phyloP scores from a whole-genome alignment of 148 eudicot genomes.

The Chenopodium formosanum region DNA sequence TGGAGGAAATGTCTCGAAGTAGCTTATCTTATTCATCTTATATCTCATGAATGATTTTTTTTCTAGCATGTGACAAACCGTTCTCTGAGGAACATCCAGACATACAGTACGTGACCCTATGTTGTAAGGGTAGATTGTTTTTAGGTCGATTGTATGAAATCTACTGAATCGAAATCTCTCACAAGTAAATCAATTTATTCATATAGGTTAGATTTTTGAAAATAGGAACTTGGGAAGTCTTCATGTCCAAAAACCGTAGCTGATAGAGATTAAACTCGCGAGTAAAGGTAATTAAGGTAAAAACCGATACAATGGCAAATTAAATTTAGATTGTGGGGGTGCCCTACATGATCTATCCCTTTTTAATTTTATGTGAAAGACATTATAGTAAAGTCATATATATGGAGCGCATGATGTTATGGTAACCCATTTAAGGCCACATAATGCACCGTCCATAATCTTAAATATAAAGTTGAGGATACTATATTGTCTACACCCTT shows the following conservation, averaged over 20 bases:
- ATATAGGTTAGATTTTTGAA: too few species aligned
- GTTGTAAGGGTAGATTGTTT: not conserved
- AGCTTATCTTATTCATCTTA: constrained; percentile 21
- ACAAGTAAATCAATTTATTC: too few species aligned
- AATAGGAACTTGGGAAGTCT: too few species aligned
- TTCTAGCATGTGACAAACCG: constrained; percentile 34
- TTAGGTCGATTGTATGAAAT: too few species aligned
- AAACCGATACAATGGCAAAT: too few species aligned
- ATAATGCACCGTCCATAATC: constrained; percentile 52
- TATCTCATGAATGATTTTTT: not conserved
- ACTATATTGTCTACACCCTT: not conserved
- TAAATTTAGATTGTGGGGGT: not conserved
- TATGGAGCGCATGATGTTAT: constrained; percentile 20
- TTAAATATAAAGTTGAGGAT: constrained; percentile 15
- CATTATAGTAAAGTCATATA: constrained; percentile 7
- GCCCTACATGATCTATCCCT: constrained; percentile 17
- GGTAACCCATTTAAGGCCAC: constrained; percentile 35
- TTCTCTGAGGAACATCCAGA: not conserved
- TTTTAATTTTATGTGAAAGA: constrained; percentile 6
- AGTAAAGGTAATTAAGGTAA: too few species aligned
- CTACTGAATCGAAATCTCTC: too few species aligned
- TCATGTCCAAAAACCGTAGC: too few species aligned
- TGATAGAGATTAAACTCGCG: too few species aligned
- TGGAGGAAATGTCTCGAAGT: constrained; percentile 49
- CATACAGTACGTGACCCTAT: not conserved